These are phyloP conservation scores for Heliamphora exappendiculata DNA, from an alignment of 148 eudicot species.

Conservation along the genomic window DNA sequence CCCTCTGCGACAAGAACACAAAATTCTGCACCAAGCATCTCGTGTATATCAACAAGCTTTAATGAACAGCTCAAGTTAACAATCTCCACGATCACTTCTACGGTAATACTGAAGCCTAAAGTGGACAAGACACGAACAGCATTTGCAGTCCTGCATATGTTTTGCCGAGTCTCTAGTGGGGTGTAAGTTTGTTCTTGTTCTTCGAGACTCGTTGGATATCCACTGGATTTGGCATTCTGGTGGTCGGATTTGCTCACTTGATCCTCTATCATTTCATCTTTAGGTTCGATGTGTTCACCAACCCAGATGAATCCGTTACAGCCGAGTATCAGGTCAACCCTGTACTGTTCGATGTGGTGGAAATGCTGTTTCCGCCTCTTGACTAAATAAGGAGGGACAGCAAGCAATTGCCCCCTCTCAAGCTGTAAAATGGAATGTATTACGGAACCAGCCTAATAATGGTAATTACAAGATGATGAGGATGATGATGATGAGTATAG, in stretches of 20 bases:
- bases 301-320: conserved; percentile 93
- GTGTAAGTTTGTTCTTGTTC: conserved; percentile 41
- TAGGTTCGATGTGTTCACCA: conserved; percentile 60
- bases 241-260: conserved; percentile 31
- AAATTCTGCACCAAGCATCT: conserved; percentile 92
- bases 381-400: conserved; percentile 73
- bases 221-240: conserved; percentile 16
- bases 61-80: conserved; percentile 45
- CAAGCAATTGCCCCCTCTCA: conserved; percentile 69
- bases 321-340: conserved; percentile 68
- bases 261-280: conserved; percentile 60
- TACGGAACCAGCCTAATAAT: background rate
- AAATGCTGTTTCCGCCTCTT: conserved; percentile 84
- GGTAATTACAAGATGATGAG: background rate
- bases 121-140: conserved; percentile 60
- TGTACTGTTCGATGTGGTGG: conserved; percentile 59
- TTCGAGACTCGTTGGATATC: conserved; percentile 13
- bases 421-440: conserved; percentile 36
- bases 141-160: conserved; percentile 80
- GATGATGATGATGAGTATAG: background rate
- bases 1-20: conserved; percentile 75
- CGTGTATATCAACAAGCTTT: conserved; percentile 59
- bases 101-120: conserved; percentile 59
- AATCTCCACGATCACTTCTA: conserved; percentile 49
- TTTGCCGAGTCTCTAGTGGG: conserved; percentile 53